These are phyloP conservation scores for Pythium apleroticum DNA, from an alignment of 352 stramenopile species.

Conservation along the genomic window DNA sequence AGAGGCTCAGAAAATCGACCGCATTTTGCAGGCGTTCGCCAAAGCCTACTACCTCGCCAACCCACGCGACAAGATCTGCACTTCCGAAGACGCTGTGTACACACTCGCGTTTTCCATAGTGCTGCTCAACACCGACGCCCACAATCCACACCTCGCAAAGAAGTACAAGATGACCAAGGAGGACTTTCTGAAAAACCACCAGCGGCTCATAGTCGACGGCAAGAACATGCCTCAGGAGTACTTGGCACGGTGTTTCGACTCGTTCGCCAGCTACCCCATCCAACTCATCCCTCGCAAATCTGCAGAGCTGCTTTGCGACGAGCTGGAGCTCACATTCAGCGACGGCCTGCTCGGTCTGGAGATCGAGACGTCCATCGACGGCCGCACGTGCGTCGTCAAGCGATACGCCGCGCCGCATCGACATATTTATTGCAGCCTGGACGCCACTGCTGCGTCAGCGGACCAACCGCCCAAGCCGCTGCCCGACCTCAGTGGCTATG, in stretches of 20 bases:
- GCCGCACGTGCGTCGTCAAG: constrained; percentile 65
- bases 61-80: constrained; percentile 45
- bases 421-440: constrained; percentile 47
- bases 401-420: constrained; percentile 35
- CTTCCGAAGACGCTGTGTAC: constrained; percentile 74
- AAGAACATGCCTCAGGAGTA: constrained; percentile 45
- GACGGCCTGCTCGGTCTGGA: constrained; percentile 55
- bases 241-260: constrained; percentile 64
- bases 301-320: constrained; percentile 39
- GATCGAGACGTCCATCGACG: constrained; percentile 81
- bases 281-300: constrained; percentile 59
- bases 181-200: constrained; percentile 78
- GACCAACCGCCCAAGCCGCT: constrained; percentile 4
- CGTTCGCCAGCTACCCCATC: constrained; percentile 59
- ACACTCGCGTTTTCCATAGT: constrained; percentile 76
- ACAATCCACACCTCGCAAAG: constrained; percentile 61
- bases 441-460: constrained; percentile 4
- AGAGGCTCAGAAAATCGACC: constrained; percentile 85
- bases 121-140: constrained; percentile 80
- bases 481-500: constrained; percentile 42
- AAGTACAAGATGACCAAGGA: constrained; percentile 75
- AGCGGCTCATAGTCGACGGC: constrained; percentile 43
- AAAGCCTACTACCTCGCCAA: constrained; percentile 66
- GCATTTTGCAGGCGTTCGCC: constrained; percentile 79
- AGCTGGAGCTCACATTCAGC: constrained; percentile 69